Base-by-base conservation (phyloP, 1,139 yeast species). In the Spathaspora sp. region DNA sequence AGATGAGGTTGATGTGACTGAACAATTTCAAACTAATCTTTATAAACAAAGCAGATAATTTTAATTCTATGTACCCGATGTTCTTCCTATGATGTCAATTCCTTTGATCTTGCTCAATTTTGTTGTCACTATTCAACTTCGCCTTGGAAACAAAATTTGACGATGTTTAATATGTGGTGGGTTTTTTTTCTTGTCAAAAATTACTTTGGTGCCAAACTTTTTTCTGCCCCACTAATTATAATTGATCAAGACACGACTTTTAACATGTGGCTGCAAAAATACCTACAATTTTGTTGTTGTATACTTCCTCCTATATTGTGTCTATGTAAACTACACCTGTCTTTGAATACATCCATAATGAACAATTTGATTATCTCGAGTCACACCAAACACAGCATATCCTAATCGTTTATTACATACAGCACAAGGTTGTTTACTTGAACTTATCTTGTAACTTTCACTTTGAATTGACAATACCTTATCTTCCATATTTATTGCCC, bases 401-500 rank as follows among this genome's bases (percentile, higher is more conserved):
- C 90, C 90, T 36, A 88, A 68, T 18, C 76, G 63, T 52, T 81
- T 81, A 23, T 72, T 70, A 63, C 97, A 89, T 13, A 80, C 74
- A 0, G 68, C 59, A 58, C 97, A 89, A 2, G 68, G 37, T 39
- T 70, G 70, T 42, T 71, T 53, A 63, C 73, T 55, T 56, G 74
- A 52, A 58, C 69, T 46, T 61, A 77, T 53, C 63, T 61, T 24
- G 58, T 68, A 51, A 55, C 72, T 58, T 59, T 67, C 55, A 56
- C 71, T 56, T 64, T 74, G 59, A 54, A 72, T 48, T 54, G 57
- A 65, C 49, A 77, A 60, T 20, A 79, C 65, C 41, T 68, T 61
- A 44, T 67, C 63, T 39, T 64, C 64, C 17, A 70, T 49, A 46
- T 71, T 74, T 33, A 63, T 52, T 24, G 66, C 57, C 0, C 75